Evolutionary conservation across 1,284 basidiomycete species (phyloP).

Genomic region (Leccinum fallax): DNA sequence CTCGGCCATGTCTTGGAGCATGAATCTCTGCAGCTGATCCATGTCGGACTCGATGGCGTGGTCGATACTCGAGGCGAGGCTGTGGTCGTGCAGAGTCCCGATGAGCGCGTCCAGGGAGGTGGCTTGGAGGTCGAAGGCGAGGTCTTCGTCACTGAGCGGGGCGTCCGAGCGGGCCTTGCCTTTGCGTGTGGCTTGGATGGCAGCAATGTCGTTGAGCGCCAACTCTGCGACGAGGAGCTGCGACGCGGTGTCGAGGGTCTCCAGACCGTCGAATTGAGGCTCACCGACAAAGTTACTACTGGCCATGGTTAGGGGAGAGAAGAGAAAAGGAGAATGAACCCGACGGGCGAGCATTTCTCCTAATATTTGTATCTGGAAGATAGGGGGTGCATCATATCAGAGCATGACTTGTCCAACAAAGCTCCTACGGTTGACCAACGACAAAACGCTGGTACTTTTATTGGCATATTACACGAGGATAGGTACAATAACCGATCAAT

Average conservation of each 20-base stretch:
- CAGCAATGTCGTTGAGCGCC: constrained; percentile 43
- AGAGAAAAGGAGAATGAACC: background rate
- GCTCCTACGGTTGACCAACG: background rate
- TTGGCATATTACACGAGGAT: background rate
- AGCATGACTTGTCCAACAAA: background rate
- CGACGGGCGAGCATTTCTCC: background rate
- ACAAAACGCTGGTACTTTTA: background rate
- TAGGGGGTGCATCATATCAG: background rate
- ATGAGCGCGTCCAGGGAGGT: constrained; percentile 41
- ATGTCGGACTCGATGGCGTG: constrained; percentile 21
- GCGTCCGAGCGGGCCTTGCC: constrained; percentile 40
- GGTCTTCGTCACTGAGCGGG: constrained; percentile 46
- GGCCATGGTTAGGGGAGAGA: constrained; percentile 8
- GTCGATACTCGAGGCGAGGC: constrained; percentile 44
- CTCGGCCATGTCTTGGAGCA: constrained; percentile 18
- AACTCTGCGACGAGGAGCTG: constrained; percentile 30
- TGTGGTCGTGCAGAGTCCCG: constrained; percentile 35
- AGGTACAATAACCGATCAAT: background rate
- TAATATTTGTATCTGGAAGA: background rate
- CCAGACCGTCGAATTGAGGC: constrained; percentile 3
- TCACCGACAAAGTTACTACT: constrained; percentile 18
- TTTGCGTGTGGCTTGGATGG: constrained; percentile 38
- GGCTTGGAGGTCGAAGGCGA: constrained; percentile 49
- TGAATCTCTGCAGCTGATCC: constrained; percentile 4
- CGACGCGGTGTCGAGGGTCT: constrained; percentile 19